Percentiles rank a stretch among this genome's conserved stretches.
Conservation (phyloP, 2,329 filamentous ascomycete species). For the Macrophomina tecta region DNA sequence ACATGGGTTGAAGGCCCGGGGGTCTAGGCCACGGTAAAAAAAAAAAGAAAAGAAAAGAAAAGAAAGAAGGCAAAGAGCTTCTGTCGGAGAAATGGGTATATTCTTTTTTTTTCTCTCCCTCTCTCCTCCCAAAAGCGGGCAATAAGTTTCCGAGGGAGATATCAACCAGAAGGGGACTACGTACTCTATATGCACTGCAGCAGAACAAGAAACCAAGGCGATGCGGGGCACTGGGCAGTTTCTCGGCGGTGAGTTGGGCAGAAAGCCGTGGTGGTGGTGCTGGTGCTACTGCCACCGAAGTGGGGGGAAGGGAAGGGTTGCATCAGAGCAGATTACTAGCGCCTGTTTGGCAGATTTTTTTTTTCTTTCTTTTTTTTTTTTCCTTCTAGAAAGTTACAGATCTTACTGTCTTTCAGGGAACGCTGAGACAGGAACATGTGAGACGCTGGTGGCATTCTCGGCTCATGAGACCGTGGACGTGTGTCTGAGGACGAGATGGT, state of each 20-base stretch:
- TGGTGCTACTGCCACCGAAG: too few relatives aligned
- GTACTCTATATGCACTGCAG: too few relatives aligned
- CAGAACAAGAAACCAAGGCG: neutral
- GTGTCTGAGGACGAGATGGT: neutral
- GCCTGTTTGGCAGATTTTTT: neutral
- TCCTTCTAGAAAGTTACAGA: constrained; percentile 4
- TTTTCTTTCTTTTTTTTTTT: neutral
- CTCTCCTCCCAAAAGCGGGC: too few relatives aligned
- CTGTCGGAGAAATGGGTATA: neutral
- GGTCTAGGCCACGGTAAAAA: neutral
- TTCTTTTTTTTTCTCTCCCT: too few relatives aligned
- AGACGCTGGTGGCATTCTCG: neutral
- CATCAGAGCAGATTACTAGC: neutral
- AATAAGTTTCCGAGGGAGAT: too few relatives aligned
- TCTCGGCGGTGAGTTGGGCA: neutral
- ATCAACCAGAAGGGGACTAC: neutral
- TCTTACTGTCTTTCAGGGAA: neutral
- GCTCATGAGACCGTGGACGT: constrained; percentile 13
- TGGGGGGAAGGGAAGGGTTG: neutral
- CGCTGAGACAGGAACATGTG: constrained; percentile 14
- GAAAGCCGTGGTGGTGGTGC: neutral
- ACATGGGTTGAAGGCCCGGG: neutral
- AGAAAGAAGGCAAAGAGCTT: too few relatives aligned
- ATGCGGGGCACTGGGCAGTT: neutral
- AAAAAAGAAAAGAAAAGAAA: too few relatives aligned